A percentile compares a stretch with the other conserved stretches of the same genome.
Conservation (phyloP, 2,329 filamentous ascomycete genomes). For the Arthrobotrys sinensis region DNA sequence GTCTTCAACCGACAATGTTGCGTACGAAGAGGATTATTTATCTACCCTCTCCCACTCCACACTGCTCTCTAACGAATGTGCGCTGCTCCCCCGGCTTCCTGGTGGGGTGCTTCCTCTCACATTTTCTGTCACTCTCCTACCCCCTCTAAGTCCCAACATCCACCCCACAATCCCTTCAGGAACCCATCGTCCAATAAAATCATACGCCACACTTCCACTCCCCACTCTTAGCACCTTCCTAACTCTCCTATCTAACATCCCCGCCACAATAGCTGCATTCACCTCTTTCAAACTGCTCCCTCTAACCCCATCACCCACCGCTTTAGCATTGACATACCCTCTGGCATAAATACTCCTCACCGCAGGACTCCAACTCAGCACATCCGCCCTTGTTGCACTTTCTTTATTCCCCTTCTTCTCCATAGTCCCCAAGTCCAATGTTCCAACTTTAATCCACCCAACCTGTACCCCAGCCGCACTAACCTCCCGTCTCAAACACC, state of each 20-base stretch:
- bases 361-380: conserved; percentile 76
- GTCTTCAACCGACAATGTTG: background rate
- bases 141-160: conserved; percentile 84
- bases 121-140: conserved; percentile 51
- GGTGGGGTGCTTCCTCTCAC: conserved; percentile 32
- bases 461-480: conserved; percentile 82
- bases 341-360: conserved; percentile 75
- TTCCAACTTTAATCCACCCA: conserved; percentile 89
- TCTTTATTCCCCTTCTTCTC: conserved; percentile 67
- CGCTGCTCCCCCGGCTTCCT: conserved; percentile 59
- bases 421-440: conserved; percentile 81
- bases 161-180: conserved; percentile 85
- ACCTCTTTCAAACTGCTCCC: conserved; percentile 83
- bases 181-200: conserved; percentile 84
- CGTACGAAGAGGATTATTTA: conserved; percentile 6
- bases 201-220: conserved; percentile 86
- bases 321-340: conserved; percentile 72
- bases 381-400: conserved; percentile 68
- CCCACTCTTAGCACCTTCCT: conserved; percentile 82
- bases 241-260: conserved; percentile 75
- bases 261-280: conserved; percentile 91
- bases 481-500: conserved; percentile 74
- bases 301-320: conserved; percentile 72
- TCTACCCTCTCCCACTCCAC: conserved; percentile 64
- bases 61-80: conserved; percentile 59